These are phyloP conservation scores for Globisporangium nodosum DNA, from an alignment of 352 stramenopile species.

Conservation along the genomic window DNA sequence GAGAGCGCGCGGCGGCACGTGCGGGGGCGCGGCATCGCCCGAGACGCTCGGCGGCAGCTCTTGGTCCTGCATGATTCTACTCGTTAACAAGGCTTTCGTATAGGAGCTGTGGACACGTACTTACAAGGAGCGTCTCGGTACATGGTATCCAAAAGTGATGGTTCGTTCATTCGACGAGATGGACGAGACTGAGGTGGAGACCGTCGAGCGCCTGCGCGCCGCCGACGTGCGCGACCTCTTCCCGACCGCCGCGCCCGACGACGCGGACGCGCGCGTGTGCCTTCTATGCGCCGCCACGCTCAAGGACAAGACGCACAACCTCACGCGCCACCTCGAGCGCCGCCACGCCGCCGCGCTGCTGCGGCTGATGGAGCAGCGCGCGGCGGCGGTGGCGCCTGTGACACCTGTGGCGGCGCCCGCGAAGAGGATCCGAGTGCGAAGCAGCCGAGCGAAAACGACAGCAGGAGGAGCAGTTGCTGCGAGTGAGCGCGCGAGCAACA, in stretches of 20 bases:
- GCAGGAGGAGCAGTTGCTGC: conserved; percentile 5
- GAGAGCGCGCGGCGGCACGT: conserved; percentile 24
- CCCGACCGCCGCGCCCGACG: conserved; percentile 27
- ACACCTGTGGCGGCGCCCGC: conserved; percentile 8
- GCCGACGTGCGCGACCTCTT: conserved; percentile 50
- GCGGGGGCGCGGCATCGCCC: conserved; percentile 15
- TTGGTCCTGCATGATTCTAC: neutral
- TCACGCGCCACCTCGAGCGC: conserved; percentile 53
- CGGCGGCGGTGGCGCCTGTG: neutral
- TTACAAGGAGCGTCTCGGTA: neutral
- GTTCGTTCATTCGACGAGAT: conserved; percentile 1
- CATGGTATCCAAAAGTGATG: neutral
- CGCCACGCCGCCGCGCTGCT: conserved; percentile 41
- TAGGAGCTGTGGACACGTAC: neutral
- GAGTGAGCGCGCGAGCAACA: neutral
- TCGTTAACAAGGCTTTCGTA: neutral
- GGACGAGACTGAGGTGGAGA: conserved; percentile 58
- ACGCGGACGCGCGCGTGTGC: conserved; percentile 37
- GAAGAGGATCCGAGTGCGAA: neutral
- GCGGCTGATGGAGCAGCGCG: conserved; percentile 45
- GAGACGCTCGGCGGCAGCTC: neutral
- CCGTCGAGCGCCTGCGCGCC: conserved; percentile 37
- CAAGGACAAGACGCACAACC: conserved; percentile 66
- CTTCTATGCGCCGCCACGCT: conserved; percentile 36
- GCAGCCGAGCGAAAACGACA: neutral